These are phyloP conservation scores for Rhynchosporium graminicola DNA, from an alignment of 2,329 filamentous ascomycete genomes.

Conservation along the genomic window DNA sequence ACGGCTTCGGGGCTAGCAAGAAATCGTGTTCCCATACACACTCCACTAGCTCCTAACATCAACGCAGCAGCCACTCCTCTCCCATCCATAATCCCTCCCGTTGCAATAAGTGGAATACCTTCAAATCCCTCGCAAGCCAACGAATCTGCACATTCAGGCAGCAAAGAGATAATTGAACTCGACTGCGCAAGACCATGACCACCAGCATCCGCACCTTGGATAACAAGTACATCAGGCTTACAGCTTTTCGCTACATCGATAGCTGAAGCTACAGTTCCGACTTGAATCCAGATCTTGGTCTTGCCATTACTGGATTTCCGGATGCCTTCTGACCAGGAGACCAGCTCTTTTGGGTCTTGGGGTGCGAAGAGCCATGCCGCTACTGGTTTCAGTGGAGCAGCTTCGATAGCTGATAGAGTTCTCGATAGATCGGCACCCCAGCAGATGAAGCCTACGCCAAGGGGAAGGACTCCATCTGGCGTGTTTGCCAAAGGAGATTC, in stretches of 20 bases:
- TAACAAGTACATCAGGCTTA: conserved; percentile 41
- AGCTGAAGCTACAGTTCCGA: conserved; percentile 39
- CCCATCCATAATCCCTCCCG: conserved; percentile 44
- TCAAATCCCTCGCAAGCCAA: conserved; percentile 31
- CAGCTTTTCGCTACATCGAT: conserved; percentile 31
- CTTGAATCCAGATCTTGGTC: conserved; percentile 42
- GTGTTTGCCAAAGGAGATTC: conserved; percentile 21
- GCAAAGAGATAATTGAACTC: conserved; percentile 40
- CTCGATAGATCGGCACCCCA: conserved; percentile 47
- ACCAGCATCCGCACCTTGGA: conserved; percentile 44
- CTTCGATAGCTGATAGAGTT: conserved; percentile 39
- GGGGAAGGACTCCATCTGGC: conserved; percentile 41
- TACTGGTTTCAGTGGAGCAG: conserved; percentile 35
- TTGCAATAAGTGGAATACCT: conserved; percentile 38
- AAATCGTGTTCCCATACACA: conserved; percentile 53
- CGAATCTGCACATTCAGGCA: conserved; percentile 42
- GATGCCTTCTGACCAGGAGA: conserved; percentile 38
- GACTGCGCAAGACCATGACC: conserved; percentile 42
- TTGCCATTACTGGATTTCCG: conserved; percentile 28
- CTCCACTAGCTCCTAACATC: conserved; percentile 44
- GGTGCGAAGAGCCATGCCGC: conserved; percentile 54
- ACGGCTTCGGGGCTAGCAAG: conserved; percentile 49
- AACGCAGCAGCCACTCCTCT: conserved; percentile 42
- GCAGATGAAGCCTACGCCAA: conserved; percentile 51
- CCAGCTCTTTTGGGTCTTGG: conserved; percentile 30